Conservation (phyloP, 257 asterid genomes). For the Mitragyna speciosa region DNA sequence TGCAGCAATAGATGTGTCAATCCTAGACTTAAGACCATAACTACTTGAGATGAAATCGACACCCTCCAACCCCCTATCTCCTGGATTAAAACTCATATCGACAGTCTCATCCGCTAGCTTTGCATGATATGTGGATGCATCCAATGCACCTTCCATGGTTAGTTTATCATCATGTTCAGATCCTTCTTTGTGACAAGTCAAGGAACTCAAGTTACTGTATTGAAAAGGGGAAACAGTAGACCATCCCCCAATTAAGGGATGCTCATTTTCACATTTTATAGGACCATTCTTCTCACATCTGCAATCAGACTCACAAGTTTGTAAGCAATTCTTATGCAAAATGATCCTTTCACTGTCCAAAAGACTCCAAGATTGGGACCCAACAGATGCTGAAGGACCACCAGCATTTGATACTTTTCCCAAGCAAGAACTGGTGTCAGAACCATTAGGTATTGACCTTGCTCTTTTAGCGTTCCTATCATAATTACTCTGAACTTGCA, state of each 20-base stretch:
- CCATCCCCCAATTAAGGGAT: conserved; percentile 37
- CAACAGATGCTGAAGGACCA: conserved; percentile 33
- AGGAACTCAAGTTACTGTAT: conserved; percentile 50
- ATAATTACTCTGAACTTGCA: conserved; percentile 28
- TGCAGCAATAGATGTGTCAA: conserved; percentile 11
- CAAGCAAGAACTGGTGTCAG: conserved; percentile 36
- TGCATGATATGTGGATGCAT: background rate
- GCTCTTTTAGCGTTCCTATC: conserved; percentile 27
- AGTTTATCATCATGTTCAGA: conserved; percentile 27
- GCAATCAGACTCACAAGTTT: conserved; percentile 44
- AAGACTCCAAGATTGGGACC: conserved; percentile 40
- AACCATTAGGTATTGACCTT: conserved; percentile 41
- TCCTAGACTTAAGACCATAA: background rate
- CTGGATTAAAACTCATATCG: conserved; percentile 3
- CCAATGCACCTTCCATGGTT: background rate
- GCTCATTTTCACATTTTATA: conserved; percentile 44
- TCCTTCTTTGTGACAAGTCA: conserved; percentile 38
- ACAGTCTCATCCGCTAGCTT: conserved; percentile 31
- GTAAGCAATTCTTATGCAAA: conserved; percentile 28
- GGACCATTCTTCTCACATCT: conserved; percentile 50
- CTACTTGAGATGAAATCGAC: conserved; percentile 15
- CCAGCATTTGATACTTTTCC: conserved; percentile 36
- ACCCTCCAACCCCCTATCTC: conserved; percentile 8
- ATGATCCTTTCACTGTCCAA: conserved; percentile 42
- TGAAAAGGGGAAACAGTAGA: conserved; percentile 39